These are phyloP conservation scores for Diversispora eburnea DNA, from an alignment of 192 early-diverging fungal species.

Conservation along the genomic window DNA sequence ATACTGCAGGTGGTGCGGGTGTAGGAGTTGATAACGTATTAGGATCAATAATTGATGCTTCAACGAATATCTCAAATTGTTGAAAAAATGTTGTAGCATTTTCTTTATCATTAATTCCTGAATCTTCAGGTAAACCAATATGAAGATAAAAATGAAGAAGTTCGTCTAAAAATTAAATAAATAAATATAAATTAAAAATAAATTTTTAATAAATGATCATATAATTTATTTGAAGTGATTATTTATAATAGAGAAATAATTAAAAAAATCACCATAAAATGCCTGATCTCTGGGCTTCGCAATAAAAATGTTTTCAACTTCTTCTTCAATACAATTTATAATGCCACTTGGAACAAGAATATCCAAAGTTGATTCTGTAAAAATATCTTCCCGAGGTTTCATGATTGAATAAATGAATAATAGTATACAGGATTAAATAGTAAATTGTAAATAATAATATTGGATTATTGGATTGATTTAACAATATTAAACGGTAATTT, in stretches of 20 bases:
- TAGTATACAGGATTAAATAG: no score
- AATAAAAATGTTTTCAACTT: slow-evolving; percentile 36
- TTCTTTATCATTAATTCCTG: slow-evolving; percentile 33
- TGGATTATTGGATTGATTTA: no score
- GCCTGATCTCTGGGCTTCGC: slow-evolving; percentile 38
- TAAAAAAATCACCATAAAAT: slow-evolving; percentile 37
- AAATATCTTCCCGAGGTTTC: slow-evolving; percentile 38
- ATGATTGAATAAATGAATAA: slow-evolving; percentile 18
- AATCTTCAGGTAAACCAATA: slow-evolving; percentile 30
- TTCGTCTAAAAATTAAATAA: slow-evolving; percentile 1
- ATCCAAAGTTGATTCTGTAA: slow-evolving; percentile 41
- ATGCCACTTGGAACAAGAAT: slow-evolving; percentile 39
- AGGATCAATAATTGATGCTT: slow-evolving; percentile 49
- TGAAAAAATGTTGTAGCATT: slow-evolving; percentile 42
- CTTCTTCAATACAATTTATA: slow-evolving; percentile 38
- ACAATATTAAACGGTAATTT: no score
- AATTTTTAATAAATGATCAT: background rate
- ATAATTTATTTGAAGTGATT: no score
- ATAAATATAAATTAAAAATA: background rate
- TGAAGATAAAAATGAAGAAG: slow-evolving; percentile 5
- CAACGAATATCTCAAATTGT: slow-evolving; percentile 52
- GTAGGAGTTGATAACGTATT: slow-evolving; percentile 9
- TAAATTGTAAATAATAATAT: no score
- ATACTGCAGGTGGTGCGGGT: slow-evolving; percentile 17
- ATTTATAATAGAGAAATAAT: background rate